Conservation (phyloP, 1,284 basidiomycete species). For the Sporisorium exsertum region DNA sequence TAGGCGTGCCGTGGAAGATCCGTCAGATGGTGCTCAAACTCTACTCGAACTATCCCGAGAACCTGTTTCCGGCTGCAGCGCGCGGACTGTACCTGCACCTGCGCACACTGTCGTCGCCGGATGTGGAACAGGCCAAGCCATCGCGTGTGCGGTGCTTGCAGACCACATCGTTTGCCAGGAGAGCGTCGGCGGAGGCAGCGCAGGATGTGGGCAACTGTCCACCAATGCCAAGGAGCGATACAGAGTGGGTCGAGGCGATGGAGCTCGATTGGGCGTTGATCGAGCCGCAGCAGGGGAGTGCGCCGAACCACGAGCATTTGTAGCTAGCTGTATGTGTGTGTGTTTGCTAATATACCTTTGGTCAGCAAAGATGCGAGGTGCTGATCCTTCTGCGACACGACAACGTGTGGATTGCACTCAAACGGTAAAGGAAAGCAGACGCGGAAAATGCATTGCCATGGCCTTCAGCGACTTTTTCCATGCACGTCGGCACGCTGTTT, state of each 20-base stretch:
- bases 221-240: slow-evolving; percentile 32
- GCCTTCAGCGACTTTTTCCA: background rate
- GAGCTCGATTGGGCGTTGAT: slow-evolving; percentile 47
- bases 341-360: background rate
- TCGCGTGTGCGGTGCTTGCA: slow-evolving; percentile 42
- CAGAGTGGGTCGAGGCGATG: slow-evolving; percentile 49
- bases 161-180: slow-evolving; percentile 29
- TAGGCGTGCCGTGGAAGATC: slow-evolving; percentile 57
- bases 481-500: slow-evolving; percentile 21
- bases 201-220: slow-evolving; percentile 42
- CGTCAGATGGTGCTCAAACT: slow-evolving; percentile 70
- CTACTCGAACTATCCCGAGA: slow-evolving; percentile 76
- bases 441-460: slow-evolving; percentile 1
- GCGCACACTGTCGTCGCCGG: slow-evolving; percentile 74
- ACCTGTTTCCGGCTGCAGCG: slow-evolving; percentile 80
- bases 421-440: background rate
- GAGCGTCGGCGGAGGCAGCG: slow-evolving; percentile 24
- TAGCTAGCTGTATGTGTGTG: background rate
- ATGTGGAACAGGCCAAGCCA: slow-evolving; percentile 16
- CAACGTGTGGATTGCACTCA: no score
- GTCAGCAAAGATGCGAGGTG: background rate
- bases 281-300: background rate
- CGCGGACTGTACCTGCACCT: slow-evolving; percentile 80
- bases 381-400: slow-evolving; percentile 1
- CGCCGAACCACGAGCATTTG: slow-evolving; percentile 20